A percentile compares a stretch with the other conserved stretches of the same genome.
Evolutionary conservation across 2,329 filamentous ascomycete species (phyloP).

Genomic region (Botryotinia globosa): DNA sequence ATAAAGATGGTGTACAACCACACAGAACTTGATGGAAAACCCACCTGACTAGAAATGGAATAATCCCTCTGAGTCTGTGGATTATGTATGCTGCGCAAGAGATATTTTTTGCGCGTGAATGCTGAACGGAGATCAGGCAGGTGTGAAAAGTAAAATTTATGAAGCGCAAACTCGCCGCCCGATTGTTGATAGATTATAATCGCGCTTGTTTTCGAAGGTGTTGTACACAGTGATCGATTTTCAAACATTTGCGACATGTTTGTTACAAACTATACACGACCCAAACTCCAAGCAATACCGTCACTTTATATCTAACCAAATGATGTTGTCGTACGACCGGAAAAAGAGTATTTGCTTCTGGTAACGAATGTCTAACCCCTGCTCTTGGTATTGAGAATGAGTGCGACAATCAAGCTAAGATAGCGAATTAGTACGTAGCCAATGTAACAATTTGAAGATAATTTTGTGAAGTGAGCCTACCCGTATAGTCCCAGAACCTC

Average conservation of each 20-base stretch:
- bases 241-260: constrained; percentile 22
- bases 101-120: not conserved
- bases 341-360: constrained; percentile 1
- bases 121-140: not conserved
- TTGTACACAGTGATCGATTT: constrained; percentile 31
- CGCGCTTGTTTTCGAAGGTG: constrained; percentile 13
- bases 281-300: constrained; percentile 38
- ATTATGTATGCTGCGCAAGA: not conserved
- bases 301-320: constrained; percentile 31
- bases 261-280: constrained; percentile 30
- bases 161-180: not conserved
- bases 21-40: not conserved
- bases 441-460: not conserved
- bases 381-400: constrained; percentile 84
- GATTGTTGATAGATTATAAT: not conserved
- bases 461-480: constrained; percentile 51
- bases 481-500: constrained; percentile 97
- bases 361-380: constrained; percentile 30
- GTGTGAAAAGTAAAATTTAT: not conserved
- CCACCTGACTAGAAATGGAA: not conserved
- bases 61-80: not conserved
- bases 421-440: constrained; percentile 22
- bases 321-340: constrained; percentile 23
- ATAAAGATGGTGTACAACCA: constrained; percentile 11
- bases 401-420: constrained; percentile 78